phyloP scores from a whole-genome alignment of 2,329 filamentous ascomycete genomes.

The Aspergillus fumigatiaffinis region DNA sequence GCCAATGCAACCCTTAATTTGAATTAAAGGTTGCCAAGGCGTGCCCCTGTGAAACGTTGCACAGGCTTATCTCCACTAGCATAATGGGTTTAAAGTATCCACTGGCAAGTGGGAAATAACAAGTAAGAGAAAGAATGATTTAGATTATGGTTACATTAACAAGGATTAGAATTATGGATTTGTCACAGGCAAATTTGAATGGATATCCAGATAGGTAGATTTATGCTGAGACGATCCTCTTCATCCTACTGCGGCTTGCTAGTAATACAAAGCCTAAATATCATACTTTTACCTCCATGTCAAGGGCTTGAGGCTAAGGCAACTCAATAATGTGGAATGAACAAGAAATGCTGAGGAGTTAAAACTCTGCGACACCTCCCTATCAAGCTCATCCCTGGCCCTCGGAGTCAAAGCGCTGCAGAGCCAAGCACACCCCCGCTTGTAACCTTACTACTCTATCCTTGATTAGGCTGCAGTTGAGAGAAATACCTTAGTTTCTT shows the following conservation, averaged over 20 bases:
- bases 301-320: not conserved
- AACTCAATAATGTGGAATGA: not conserved
- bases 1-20: slow-evolving; percentile 26
- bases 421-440: slow-evolving; percentile 17
- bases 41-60: slow-evolving; percentile 31
- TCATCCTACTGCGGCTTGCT: not conserved
- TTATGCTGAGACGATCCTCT: no score
- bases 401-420: slow-evolving; percentile 19
- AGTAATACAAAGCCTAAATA: not conserved
- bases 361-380: not conserved
- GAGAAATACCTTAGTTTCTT: not conserved
- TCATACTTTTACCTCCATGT: not conserved
- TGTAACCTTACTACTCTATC: not conserved
- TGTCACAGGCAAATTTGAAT: not conserved
- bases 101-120: not conserved
- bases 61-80: slow-evolving; percentile 37
- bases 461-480: not conserved
- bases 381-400: slow-evolving; percentile 3
- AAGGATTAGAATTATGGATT: not conserved
- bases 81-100: slow-evolving; percentile 29
- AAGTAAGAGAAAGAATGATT: not conserved
- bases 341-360: not conserved
- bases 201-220: not conserved
- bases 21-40: slow-evolving; percentile 29
- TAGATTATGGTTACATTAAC: not conserved